Evolutionary conservation across 2,329 filamentous ascomycete species (phyloP).

Genomic region (Fusarium sp.): DNA sequence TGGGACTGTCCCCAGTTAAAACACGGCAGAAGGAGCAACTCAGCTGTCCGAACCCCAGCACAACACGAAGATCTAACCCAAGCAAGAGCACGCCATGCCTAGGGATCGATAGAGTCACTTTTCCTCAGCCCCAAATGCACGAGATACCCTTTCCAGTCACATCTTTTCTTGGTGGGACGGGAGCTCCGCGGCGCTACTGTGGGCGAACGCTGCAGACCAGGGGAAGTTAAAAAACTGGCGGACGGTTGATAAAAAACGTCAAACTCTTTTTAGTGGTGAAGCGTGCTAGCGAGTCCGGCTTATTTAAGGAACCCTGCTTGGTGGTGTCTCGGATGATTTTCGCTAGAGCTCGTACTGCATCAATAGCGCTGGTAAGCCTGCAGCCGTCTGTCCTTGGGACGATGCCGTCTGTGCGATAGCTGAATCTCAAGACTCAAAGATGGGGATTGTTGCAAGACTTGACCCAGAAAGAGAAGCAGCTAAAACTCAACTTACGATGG

Average conservation of each 20-base stretch:
- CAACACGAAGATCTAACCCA: neutral
- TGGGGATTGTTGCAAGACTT: neutral
- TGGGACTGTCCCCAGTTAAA: conserved; percentile 4
- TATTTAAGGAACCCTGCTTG: neutral
- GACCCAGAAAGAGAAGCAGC: neutral
- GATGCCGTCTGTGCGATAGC: neutral
- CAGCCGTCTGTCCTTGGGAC: neutral
- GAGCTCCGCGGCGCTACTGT: too few species aligned
- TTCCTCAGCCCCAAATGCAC: neutral
- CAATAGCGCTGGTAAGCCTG: conserved; percentile 6
- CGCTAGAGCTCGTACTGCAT: conserved; percentile 5
- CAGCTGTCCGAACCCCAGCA: conserved; percentile 8
- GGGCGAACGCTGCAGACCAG: too few species aligned
- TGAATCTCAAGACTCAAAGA: neutral
- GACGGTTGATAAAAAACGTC: too few species aligned
- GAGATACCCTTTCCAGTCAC: too few species aligned
- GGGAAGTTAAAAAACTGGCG: too few species aligned
- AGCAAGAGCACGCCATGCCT: too few species aligned
- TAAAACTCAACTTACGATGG: neutral
- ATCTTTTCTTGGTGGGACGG: too few species aligned
- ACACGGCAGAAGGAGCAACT: conserved; percentile 12
- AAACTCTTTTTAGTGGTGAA: neutral
- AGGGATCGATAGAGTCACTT: neutral
- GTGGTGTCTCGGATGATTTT: too few species aligned
- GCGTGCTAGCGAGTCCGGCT: neutral